phyloP scores from a whole-genome alignment of 164 flowering plant species.

The Berberis thunbergii region DNA sequence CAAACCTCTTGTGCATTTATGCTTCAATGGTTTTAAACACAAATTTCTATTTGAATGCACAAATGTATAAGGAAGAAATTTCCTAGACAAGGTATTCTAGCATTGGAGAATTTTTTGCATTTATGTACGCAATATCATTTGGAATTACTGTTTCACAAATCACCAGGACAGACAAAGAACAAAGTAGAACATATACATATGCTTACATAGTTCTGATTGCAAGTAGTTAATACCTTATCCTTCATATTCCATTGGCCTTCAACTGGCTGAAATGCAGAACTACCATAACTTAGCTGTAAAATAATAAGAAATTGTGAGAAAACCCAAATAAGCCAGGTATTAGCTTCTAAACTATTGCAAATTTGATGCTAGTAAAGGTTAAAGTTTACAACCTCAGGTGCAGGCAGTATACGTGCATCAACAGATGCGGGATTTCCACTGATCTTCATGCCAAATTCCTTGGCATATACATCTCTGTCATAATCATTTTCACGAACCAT shows the following conservation, averaged over 20 bases:
- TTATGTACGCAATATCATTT: no score
- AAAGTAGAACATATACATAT: not conserved
- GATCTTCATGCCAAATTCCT: slow-evolving; percentile 69
- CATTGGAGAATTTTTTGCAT: no score
- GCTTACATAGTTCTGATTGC: not conserved
- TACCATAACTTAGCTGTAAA: slow-evolving; percentile 10
- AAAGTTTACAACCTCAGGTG: slow-evolving; percentile 50
- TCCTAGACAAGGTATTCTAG: no score
- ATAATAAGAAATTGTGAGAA: not conserved
- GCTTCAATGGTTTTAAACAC: no score
- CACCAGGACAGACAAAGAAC: no score
- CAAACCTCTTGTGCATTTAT: no score
- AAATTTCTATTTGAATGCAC: no score
- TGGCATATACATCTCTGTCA: slow-evolving; percentile 47
- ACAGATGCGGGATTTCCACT: slow-evolving; percentile 58
- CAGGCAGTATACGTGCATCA: slow-evolving; percentile 66
- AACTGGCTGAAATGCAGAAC: slow-evolving; percentile 59
- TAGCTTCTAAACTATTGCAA: not conserved
- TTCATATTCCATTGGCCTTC: slow-evolving; percentile 82
- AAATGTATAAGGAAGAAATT: no score
- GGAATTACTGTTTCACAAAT: no score
- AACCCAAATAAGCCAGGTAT: not conserved
- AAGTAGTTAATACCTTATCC: slow-evolving; percentile 23
- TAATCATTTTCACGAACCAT: slow-evolving; percentile 64
- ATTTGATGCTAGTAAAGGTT: not conserved